phyloP scores from a whole-genome alignment of 371 early-diverging fungal species.

The Coemansia sp. region DNA sequence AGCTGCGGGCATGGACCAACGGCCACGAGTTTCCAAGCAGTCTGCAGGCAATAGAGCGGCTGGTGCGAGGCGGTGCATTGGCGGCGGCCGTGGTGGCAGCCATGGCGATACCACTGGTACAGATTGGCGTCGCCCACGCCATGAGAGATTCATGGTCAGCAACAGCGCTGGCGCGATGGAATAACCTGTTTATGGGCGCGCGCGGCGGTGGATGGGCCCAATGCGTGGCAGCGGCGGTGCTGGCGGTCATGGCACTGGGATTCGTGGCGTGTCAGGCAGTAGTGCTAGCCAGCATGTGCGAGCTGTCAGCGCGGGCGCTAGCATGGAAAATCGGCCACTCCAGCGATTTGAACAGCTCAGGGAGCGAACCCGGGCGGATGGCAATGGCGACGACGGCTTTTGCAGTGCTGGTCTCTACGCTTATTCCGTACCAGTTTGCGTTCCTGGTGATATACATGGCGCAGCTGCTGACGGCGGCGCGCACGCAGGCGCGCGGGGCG shows the following conservation, averaged over 20 bases:
- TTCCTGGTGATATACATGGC: constrained; percentile 75
- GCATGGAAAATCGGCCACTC: not conserved
- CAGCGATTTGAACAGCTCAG: not conserved
- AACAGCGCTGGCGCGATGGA: constrained; percentile 22
- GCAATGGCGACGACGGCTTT: constrained; percentile 28
- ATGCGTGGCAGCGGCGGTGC: constrained; percentile 13
- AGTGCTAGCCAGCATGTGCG: constrained; percentile 23
- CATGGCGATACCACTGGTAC: constrained; percentile 24
- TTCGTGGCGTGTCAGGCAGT: constrained; percentile 31
- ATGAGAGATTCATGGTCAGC: constrained; percentile 23
- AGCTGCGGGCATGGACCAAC: constrained; percentile 62
- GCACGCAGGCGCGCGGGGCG: constrained; percentile 44
- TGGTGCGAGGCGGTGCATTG: constrained; percentile 42
- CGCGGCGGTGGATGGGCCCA: constrained; percentile 31
- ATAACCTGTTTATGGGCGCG: constrained; percentile 46
- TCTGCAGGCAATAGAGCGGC: constrained; percentile 29
- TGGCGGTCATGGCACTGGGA: constrained; percentile 37
- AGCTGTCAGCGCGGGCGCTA: constrained; percentile 8
- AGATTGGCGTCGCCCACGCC: constrained; percentile 13
- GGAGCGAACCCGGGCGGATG: constrained; percentile 11
- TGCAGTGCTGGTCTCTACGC: constrained; percentile 64
- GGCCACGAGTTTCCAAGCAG: constrained; percentile 24
- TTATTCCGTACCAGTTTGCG: constrained; percentile 81
- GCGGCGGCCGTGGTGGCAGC: constrained; percentile 17
- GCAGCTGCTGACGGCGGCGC: constrained; percentile 65